Evolutionary conservation across 768 basidiomycete species (phyloP).

Genomic region (Lactifluus pinguis): DNA sequence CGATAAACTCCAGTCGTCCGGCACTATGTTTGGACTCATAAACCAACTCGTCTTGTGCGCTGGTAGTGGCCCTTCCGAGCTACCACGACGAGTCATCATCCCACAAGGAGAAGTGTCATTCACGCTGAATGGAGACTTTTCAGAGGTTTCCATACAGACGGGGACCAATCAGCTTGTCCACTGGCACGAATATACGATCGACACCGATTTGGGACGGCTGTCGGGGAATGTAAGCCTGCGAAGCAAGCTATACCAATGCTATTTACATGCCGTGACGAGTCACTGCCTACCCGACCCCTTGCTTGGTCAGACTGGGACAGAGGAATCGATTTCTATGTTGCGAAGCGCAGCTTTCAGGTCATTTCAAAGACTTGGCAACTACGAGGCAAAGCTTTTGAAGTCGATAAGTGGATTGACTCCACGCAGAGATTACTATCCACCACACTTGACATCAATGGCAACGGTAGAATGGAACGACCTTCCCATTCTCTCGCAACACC

Average conservation of each 20-base stretch:
- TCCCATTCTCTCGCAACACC: conserved; percentile 1
- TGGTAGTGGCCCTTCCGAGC: not conserved
- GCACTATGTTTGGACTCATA: conserved; percentile 36
- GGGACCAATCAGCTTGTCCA: not conserved
- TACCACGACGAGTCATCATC: conserved; percentile 1
- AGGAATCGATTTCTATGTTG: conserved; percentile 35
- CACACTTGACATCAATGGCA: not conserved
- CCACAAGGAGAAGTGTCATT: not conserved
- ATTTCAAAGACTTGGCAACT: conserved; percentile 28
- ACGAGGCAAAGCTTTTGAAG: not conserved
- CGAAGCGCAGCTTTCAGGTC: conserved; percentile 31
- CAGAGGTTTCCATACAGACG: not conserved
- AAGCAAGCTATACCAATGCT: conserved; percentile 30
- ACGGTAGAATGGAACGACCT: not conserved
- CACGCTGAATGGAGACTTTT: not conserved
- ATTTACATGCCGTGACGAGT: conserved; percentile 41
- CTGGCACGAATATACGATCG: conserved; percentile 26
- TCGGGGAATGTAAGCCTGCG: conserved; percentile 23
- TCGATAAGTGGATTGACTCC: not conserved
- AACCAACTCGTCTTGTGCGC: conserved; percentile 23
- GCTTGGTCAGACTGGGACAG: conserved; percentile 35
- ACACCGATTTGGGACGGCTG: conserved; percentile 26
- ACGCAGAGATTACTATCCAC: not conserved
- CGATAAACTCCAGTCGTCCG: conserved; percentile 32
- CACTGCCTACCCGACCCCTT: conserved; percentile 37